Evolutionary conservation across 352 stramenopile species (phyloP).

Genomic region (Phytophthora sp.): DNA sequence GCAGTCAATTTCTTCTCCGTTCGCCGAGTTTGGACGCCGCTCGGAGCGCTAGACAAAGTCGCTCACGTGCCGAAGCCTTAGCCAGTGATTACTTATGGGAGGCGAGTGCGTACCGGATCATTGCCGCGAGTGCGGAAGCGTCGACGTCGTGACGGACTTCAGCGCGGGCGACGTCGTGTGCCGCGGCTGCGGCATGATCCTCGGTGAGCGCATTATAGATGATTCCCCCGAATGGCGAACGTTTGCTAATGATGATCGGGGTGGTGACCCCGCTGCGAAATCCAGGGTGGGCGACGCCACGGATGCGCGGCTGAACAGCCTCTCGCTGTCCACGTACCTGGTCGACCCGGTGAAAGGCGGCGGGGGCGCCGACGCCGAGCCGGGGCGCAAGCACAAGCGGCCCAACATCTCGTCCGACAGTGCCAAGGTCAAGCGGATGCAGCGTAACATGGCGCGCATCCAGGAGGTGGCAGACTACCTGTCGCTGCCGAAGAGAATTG

Average conservation of each 20-base stretch:
- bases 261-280: conserved; percentile 79
- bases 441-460: conserved; percentile 70
- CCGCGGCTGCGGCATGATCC: conserved; percentile 81
- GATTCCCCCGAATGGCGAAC: conserved; percentile 87
- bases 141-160: conserved; percentile 83
- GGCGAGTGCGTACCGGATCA: conserved; percentile 68
- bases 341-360: conserved; percentile 58
- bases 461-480: conserved; percentile 71
- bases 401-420: conserved; percentile 68
- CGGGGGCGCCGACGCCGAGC: conserved; percentile 24
- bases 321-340: conserved; percentile 74
- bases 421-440: conserved; percentile 66
- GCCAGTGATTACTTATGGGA: conserved; percentile 36
- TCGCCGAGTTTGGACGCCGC: not conserved
- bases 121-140: conserved; percentile 73
- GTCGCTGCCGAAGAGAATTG: conserved; percentile 72
- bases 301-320: conserved; percentile 63
- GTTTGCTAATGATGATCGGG: conserved; percentile 89
- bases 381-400: conserved; percentile 49
- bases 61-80: not conserved
- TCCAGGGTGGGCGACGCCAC: conserved; percentile 77
- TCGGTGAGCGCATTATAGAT: conserved; percentile 90
- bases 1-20: not conserved
- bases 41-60: not conserved
- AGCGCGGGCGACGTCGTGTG: conserved; percentile 84